phyloP scores from a whole-genome alignment of 768 basidiomycete genomes.

The Saitozyma podzolica region DNA sequence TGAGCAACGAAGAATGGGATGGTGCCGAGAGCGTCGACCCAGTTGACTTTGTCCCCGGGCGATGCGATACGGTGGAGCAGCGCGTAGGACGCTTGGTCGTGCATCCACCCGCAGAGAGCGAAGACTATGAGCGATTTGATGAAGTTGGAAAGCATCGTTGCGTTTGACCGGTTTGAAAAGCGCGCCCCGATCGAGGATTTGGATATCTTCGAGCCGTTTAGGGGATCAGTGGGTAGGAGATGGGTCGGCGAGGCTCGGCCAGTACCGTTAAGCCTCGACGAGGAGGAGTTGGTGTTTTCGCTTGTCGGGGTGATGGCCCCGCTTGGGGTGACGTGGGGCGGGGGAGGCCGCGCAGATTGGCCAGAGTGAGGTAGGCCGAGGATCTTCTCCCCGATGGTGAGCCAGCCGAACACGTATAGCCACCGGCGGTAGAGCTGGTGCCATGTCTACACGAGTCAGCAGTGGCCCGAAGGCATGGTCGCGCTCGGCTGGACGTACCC shows the following conservation, averaged over 20 bases:
- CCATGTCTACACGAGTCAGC: constrained; percentile 35
- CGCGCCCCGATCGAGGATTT: not conserved
- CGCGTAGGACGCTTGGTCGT: constrained; percentile 28
- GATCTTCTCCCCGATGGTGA: constrained; percentile 39
- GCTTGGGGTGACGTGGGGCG: not conserved
- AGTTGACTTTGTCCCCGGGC: constrained; percentile 1
- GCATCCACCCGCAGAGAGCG: constrained; percentile 29
- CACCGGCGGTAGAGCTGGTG: constrained; percentile 34
- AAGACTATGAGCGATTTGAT: constrained; percentile 44
- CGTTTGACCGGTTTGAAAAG: too few relatives aligned
- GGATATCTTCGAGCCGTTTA: constrained; percentile 1
- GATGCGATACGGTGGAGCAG: constrained; percentile 9
- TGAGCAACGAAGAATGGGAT: constrained; percentile 42
- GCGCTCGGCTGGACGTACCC: constrained; percentile 21
- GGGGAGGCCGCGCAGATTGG: not conserved
- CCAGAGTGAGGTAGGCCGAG: constrained; percentile 25
- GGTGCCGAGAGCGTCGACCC: constrained; percentile 10
- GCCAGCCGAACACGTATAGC: constrained; percentile 37
- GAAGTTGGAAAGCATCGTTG: constrained; percentile 25
- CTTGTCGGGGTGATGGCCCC: too few relatives aligned
- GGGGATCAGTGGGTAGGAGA: constrained; percentile 19
- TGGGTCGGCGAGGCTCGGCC: constrained; percentile 28
- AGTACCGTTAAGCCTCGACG: not conserved
- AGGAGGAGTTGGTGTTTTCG: not conserved
- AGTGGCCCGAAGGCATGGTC: not conserved